phyloP scores from a whole-genome alignment of 306 rosid species.

The Acacia acuminata region DNA sequence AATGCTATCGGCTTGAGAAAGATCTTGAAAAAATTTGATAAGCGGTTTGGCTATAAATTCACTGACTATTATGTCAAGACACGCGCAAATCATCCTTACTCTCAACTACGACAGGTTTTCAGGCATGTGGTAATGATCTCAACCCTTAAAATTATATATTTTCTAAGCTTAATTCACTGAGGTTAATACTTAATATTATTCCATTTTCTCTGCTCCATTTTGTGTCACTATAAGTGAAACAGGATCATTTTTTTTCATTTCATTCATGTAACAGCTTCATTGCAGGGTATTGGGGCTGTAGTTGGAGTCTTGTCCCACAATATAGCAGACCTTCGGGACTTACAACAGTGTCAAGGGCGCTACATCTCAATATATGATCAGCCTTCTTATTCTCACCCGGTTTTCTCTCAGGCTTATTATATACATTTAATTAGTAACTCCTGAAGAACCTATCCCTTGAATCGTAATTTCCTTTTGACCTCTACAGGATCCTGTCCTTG shows the following conservation, averaged over 20 bases:
- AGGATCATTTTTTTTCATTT: background rate
- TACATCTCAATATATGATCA: conserved; percentile 92
- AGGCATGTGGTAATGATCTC: conserved; percentile 86
- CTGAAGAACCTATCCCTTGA: background rate
- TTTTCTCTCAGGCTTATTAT: conserved; percentile 28
- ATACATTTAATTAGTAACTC: background rate
- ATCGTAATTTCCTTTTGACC: background rate
- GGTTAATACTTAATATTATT: background rate
- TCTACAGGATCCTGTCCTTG: conserved; percentile 79
- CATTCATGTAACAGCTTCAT: background rate
- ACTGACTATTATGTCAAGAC: conserved; percentile 88
- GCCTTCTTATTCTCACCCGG: conserved; percentile 71
- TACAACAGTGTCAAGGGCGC: conserved; percentile 68
- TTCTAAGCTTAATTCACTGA: background rate
- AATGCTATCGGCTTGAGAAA: conserved; percentile 96
- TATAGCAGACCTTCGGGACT: conserved; percentile 85
- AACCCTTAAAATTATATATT: background rate
- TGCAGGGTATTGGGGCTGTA: conserved; percentile 80
- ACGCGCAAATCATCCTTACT: conserved; percentile 97
- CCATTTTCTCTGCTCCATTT: background rate
- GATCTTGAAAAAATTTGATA: conserved; percentile 95
- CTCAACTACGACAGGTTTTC: conserved; percentile 94
- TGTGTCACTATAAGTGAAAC: conserved; percentile 10
- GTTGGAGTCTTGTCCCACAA: conserved; percentile 90
- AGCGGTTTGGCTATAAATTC: conserved; percentile 84